Evolutionary conservation across 768 basidiomycete genomes (phyloP).

Genomic region (Artomyces pyxidatus): DNA sequence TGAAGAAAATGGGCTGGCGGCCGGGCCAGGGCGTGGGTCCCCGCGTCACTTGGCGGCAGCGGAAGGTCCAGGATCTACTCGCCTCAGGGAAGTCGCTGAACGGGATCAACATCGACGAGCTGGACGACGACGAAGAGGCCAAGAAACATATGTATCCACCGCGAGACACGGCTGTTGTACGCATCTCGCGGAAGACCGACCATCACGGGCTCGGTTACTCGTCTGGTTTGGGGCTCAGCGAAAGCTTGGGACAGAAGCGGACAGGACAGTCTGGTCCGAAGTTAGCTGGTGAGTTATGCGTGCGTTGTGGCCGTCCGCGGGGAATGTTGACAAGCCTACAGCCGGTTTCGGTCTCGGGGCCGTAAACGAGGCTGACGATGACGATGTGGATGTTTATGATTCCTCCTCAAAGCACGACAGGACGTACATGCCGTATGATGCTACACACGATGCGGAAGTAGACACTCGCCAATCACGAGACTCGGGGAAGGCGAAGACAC

Average conservation of each 20-base stretch:
- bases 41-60: conserved; percentile 68
- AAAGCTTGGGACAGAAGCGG: conserved; percentile 39
- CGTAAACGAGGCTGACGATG: conserved; percentile 89
- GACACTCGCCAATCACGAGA: too few species aligned
- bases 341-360: conserved; percentile 88
- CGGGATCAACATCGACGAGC: conserved; percentile 25
- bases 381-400: conserved; percentile 84
- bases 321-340: conserved; percentile 17
- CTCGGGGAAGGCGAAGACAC: too few species aligned
- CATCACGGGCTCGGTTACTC: conserved; percentile 75
- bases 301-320: neutral
- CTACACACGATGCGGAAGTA: conserved; percentile 55
- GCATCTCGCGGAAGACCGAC: conserved; percentile 64
- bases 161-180: conserved; percentile 60
- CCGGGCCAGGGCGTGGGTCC: conserved; percentile 91
- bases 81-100: conserved; percentile 25
- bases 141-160: conserved; percentile 83
- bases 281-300: conserved; percentile 42
- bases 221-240: conserved; percentile 54
- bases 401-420: conserved; percentile 26
- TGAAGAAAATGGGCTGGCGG: conserved; percentile 96
- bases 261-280: conserved; percentile 35
- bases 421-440: conserved; percentile 59
- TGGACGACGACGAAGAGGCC: conserved; percentile 66
- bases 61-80: conserved; percentile 61